Conservation (phyloP, 371 early-diverging fungal species). For the Blastocladiella emersonii region DNA sequence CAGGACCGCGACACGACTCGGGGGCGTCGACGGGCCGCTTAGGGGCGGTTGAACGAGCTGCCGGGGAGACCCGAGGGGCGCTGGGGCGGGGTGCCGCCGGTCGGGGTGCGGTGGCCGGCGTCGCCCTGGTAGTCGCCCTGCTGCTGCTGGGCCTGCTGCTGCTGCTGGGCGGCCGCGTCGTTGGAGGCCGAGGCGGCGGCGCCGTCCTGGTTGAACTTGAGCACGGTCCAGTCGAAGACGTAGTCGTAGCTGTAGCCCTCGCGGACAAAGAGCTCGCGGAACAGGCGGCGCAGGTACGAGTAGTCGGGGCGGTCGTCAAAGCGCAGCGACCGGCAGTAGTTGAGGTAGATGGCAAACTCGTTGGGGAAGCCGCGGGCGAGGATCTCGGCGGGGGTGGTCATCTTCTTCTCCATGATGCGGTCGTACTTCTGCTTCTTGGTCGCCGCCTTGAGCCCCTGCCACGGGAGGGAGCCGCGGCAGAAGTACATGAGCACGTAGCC, state of each 20-base stretch:
- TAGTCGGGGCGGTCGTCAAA: conserved; percentile 99
- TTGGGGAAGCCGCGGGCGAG: conserved; percentile 93
- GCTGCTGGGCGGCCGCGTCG: no score
- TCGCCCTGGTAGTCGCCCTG: no score
- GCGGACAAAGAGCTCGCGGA: conserved; percentile 87
- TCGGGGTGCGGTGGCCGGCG: no score
- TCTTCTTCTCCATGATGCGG: conserved; percentile 98
- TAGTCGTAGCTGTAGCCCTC: conserved; percentile 93
- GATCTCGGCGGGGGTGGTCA: conserved; percentile 89
- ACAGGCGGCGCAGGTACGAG: conserved; percentile 87
- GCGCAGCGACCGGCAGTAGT: conserved; percentile 88
- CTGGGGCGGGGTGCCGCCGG: no score
- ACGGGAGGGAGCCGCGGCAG: conserved; percentile 94
- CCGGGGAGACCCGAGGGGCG: no score
- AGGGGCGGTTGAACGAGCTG: no score
- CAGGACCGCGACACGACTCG: no score
- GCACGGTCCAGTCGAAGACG: conserved; percentile 90
- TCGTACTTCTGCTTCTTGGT: conserved; percentile 99
- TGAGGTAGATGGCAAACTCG: conserved; percentile 92
- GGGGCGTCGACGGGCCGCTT: no score
- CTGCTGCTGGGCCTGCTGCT: no score
- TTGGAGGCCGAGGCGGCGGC: no score
- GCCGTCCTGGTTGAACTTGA: no score
- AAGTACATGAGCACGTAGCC: conserved; percentile 99
- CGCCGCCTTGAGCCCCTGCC: conserved; percentile 98